Percentiles rank a stretch among this genome's conserved stretches.
These are phyloP conservation scores for Arxiozyma telluris DNA, from an alignment of 1,139 yeast genomes.

Conservation along the genomic window DNA sequence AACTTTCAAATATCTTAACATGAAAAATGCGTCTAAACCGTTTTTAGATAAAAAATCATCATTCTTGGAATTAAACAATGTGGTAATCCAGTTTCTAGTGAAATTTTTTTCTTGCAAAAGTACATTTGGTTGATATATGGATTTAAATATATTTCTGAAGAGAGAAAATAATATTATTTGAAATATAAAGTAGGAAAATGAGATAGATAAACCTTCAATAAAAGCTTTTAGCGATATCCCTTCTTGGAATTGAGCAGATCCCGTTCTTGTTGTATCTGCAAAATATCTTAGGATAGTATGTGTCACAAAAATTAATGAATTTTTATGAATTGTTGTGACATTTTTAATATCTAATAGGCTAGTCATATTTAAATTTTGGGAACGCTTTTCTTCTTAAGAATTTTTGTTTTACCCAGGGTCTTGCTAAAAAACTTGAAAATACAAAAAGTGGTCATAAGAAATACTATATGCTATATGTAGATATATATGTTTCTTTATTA, in stretches of 20 bases:
- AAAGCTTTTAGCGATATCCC: conserved; percentile 42
- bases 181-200: conserved; percentile 42
- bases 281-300: conserved; percentile 30
- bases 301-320: neutral
- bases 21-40: conserved; percentile 62
- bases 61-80: conserved; percentile 16
- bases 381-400: neutral
- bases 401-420: neutral
- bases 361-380: neutral
- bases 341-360: conserved; percentile 10
- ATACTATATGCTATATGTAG: too few relatives aligned
- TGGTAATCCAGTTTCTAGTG: conserved; percentile 8
- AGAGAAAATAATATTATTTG: conserved; percentile 48
- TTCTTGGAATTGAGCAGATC: conserved; percentile 36
- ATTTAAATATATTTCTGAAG: conserved; percentile 39
- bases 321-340: conserved; percentile 8
- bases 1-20: conserved; percentile 45
- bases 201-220: conserved; percentile 40
- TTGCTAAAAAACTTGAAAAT: neutral
- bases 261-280: conserved; percentile 49
- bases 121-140: conserved; percentile 51
- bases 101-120: conserved; percentile 29
- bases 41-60: conserved; percentile 36
- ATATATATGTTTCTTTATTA: too few relatives aligned
- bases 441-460: neutral